Evolutionary conservation across 345 rosid genomes (phyloP), one percentile per base, ranked within the genome.

Genomic region (Acer saccharum): DNA sequence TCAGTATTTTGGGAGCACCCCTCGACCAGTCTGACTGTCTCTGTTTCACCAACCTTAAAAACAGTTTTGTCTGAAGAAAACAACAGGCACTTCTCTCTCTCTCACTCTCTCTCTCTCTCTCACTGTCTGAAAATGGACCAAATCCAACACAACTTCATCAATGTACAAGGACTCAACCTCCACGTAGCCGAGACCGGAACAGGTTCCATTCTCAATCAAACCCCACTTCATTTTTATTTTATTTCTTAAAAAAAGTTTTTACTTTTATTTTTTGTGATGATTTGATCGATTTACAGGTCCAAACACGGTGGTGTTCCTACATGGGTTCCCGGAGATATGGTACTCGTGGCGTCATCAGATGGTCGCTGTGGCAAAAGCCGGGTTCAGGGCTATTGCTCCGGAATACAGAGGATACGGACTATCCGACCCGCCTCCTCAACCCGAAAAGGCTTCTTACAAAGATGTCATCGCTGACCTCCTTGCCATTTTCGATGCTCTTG

Each of bases 241-340:
- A 32, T 32, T 32, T 32, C 0, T 0, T 0, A 32, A 32, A 32
- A 32, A 32, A 32, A 32, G 39, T 32, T 32, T 35, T 35, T 5
- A 35, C 3, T 35, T 35, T 35, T 4, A 35, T 35, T 35, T 35
- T 35, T 35, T 35, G 39, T 35, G 6, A 35, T 35, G 39, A 4
- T 35, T 35, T 35, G 39, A 35, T 35, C 39, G 39, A 35, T 35
- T 35, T 35, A 35, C 79, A 84, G 88, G 88, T 61, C 46, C 74
- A 4, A 68, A 83, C 46, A 85, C 67, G 72, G 87, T 87, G 21
- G 57, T 89, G 25, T 86, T 87, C 87, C 72, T 90, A 71, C 90
- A 90, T 10, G 91, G 92, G 17, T 89, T 90, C 79, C 94, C 91
- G 11, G 90, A 90, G 84, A 85, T 86, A 78, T 90, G 92, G 92